phyloP scores from a whole-genome alignment of 805 yeast genomes.

The Metschnikowia chrysomelidarum region DNA sequence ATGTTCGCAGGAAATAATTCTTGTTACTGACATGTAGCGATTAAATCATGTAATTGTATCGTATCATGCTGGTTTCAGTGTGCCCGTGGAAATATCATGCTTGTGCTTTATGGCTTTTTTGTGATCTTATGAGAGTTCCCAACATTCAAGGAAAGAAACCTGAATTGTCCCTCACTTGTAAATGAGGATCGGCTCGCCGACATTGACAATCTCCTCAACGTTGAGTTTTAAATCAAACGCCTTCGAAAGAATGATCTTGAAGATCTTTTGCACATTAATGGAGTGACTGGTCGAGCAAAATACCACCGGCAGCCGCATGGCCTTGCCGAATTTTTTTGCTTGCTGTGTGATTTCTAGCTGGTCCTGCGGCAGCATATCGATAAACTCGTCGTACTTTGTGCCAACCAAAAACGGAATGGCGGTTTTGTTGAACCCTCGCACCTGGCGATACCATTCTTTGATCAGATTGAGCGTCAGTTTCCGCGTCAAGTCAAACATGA shows the following conservation, averaged over 20 bases:
- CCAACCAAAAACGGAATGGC: conserved; percentile 93
- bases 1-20: too few species aligned
- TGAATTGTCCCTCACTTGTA: conserved; percentile 38
- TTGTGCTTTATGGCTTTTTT: too few species aligned
- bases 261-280: conserved; percentile 89
- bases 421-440: conserved; percentile 82
- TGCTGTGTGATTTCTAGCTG: conserved; percentile 81
- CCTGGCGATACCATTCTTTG: conserved; percentile 93
- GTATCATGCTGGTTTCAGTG: too few species aligned
- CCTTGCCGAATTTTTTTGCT: conserved; percentile 80
- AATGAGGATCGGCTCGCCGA: conserved; percentile 89
- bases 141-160: too few species aligned
- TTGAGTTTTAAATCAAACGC: conserved; percentile 84
- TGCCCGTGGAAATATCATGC: too few species aligned
- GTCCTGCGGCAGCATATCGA: conserved; percentile 73
- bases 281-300: conserved; percentile 92
- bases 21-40: too few species aligned
- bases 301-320: conserved; percentile 81
- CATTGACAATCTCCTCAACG: conserved; percentile 76
- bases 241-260: conserved; percentile 85
- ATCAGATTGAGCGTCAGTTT: conserved; percentile 83
- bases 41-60: too few species aligned
- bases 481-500: conserved; percentile 85
- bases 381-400: conserved; percentile 87
- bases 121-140: too few species aligned